Evolutionary conservation across 208 protist species (phyloP).

Genomic region (Crithidia expoeki): DNA sequence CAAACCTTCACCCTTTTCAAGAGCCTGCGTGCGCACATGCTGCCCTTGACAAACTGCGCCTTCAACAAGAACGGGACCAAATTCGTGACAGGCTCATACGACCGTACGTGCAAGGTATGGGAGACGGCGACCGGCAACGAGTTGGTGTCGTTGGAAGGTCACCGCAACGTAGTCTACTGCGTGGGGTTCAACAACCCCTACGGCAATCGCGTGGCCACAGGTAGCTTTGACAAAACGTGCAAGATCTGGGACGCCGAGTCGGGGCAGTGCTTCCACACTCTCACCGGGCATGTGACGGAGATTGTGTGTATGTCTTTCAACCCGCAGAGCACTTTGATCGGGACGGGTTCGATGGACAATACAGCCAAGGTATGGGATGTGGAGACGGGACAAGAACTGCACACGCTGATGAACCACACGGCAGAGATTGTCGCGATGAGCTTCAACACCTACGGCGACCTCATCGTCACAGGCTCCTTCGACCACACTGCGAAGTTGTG

Average conservation of each 20-base stretch:
- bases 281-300: conserved; percentile 94
- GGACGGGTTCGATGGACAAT: conserved; percentile 96
- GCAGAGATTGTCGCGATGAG: conserved; percentile 94
- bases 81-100: conserved; percentile 96
- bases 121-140: conserved; percentile 93
- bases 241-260: conserved; percentile 93
- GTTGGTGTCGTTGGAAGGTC: conserved; percentile 92
- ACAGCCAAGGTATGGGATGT: conserved; percentile 95
- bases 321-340: conserved; percentile 88
- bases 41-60: conserved; percentile 97
- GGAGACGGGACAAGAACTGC: conserved; percentile 88
- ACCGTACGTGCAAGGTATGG: conserved; percentile 96
- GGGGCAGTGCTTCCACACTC: conserved; percentile 90
- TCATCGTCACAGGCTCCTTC: conserved; percentile 95
- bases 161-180: conserved; percentile 97
- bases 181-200: conserved; percentile 97
- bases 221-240: conserved; percentile 97
- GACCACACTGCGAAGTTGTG: conserved; percentile 95
- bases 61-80: conserved; percentile 96
- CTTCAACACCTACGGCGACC: conserved; percentile 90
- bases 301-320: conserved; percentile 97
- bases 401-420: conserved; percentile 92
- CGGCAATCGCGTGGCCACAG: conserved; percentile 94
- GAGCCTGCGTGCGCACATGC: conserved; percentile 94
- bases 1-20: conserved; percentile 95